Conservation (phyloP, 2,329 filamentous ascomycete genomes). For the Sporothrix sp. region DNA sequence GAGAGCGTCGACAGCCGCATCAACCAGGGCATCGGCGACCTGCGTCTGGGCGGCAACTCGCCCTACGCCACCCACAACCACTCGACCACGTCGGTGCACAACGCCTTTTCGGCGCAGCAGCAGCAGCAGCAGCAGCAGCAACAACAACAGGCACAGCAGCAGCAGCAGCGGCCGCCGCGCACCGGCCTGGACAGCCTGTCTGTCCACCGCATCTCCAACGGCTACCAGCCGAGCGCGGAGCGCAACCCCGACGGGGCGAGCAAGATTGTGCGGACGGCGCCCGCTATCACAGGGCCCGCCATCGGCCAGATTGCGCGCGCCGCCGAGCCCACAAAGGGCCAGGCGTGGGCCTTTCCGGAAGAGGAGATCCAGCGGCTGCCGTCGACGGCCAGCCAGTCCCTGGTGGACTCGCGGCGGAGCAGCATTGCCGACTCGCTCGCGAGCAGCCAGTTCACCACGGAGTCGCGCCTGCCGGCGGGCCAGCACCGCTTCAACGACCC, state of each 20-base stretch:
- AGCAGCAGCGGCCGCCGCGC: slow-evolving; percentile 53
- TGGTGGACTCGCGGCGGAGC: slow-evolving; percentile 59
- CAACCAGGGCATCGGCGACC: slow-evolving; percentile 59
- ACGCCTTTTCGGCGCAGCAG: slow-evolving; percentile 54
- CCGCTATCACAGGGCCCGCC: slow-evolving; percentile 64
- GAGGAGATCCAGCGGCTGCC: slow-evolving; percentile 49
- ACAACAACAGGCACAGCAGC: slow-evolving; percentile 42
- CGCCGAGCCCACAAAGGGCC: slow-evolving; percentile 70
- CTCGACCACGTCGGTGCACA: slow-evolving; percentile 65
- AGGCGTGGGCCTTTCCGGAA: slow-evolving; percentile 76
- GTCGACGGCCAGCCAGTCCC: slow-evolving; percentile 37
- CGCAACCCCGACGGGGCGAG: slow-evolving; percentile 43
- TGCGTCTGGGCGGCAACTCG: slow-evolving; percentile 58
- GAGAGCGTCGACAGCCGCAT: slow-evolving; percentile 75
- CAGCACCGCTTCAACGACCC: slow-evolving; percentile 62
- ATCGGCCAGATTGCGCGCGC: slow-evolving; percentile 58
- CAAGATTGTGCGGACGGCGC: slow-evolving; percentile 55
- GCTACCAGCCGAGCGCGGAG: slow-evolving; percentile 51
- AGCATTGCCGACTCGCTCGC: slow-evolving; percentile 69
- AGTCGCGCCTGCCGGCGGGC: slow-evolving; percentile 60
- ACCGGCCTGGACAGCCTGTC: slow-evolving; percentile 41
- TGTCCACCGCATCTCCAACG: slow-evolving; percentile 53
- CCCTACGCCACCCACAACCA: slow-evolving; percentile 70
- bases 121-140: slow-evolving; percentile 36
- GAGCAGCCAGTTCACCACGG: slow-evolving; percentile 68